These are phyloP conservation scores for Tetrahymena borealis DNA, from an alignment of 73 alveolate genomes.

Conservation along the genomic window DNA sequence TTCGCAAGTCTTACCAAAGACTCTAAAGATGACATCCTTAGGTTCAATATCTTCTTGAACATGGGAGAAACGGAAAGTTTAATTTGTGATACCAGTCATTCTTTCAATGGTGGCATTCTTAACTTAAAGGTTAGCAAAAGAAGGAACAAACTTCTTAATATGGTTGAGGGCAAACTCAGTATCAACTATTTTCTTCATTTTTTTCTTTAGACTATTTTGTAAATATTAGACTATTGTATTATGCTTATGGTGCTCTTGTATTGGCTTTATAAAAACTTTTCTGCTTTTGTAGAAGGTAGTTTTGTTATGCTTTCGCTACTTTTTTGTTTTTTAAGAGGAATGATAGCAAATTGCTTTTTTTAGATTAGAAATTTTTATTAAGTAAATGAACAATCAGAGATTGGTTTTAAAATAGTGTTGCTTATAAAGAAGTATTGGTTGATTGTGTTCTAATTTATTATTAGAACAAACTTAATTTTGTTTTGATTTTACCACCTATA, in stretches of 20 bases:
- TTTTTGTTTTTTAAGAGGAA: background rate
- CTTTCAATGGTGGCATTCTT: background rate
- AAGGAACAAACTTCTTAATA: background rate
- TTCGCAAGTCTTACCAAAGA: constrained; percentile 36
- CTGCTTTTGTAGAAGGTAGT: too few relatives aligned
- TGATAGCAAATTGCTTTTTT: background rate
- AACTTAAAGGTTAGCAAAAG: background rate
- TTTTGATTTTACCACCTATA: too few relatives aligned
- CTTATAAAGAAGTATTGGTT: background rate
- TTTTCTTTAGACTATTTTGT: background rate
- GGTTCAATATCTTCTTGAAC: constrained; percentile 15
- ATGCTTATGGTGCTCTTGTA: background rate
- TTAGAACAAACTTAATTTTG: too few relatives aligned
- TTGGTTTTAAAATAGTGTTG: background rate
- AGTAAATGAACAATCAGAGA: background rate
- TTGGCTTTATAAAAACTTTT: too few relatives aligned
- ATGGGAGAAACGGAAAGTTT: background rate
- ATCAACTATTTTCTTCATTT: background rate
- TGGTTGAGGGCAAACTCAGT: background rate
- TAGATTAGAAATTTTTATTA: background rate
- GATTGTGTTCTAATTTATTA: too few relatives aligned
- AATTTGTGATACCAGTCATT: background rate
- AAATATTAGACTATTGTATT: background rate
- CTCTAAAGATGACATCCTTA: constrained; percentile 30
- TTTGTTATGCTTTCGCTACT: too few relatives aligned